Evolutionary conservation across 2,329 filamentous ascomycete genomes (phyloP).

Genomic region (Cladosporium sp.): DNA sequence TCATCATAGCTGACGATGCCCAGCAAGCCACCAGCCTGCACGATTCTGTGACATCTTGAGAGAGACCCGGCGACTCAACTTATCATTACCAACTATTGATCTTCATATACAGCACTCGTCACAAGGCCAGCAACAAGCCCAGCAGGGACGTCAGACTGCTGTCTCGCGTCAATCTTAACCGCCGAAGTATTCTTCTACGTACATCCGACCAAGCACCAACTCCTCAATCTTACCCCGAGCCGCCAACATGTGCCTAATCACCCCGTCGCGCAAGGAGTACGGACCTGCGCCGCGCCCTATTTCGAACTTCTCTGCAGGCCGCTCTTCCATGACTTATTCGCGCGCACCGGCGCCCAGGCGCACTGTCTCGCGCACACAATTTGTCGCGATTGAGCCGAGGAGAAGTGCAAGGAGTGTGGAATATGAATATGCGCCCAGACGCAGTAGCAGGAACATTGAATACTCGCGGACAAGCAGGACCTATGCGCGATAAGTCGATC

Average conservation of each 20-base stretch:
- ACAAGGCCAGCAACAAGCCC: too few species aligned
- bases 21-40: not conserved
- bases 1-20: constrained; percentile 1
- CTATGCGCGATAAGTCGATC: constrained; percentile 26
- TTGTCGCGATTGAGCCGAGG: constrained; percentile 16
- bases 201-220: too few species aligned
- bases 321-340: constrained; percentile 22
- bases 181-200: too few species aligned
- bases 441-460: constrained; percentile 23
- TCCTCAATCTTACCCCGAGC: too few species aligned
- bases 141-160: too few species aligned
- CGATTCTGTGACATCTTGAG: too few species aligned
- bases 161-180: too few species aligned
- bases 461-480: constrained; percentile 30
- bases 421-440: constrained; percentile 17
- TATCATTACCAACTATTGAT: too few species aligned
- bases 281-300: constrained; percentile 32
- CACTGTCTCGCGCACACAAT: constrained; percentile 23
- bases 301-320: constrained; percentile 28
- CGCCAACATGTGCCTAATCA: constrained; percentile 34
- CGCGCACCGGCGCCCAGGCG: constrained; percentile 28
- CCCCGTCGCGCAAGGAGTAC: constrained; percentile 24
- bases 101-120: too few species aligned
- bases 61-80: too few species aligned
- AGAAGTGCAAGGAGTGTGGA: constrained; percentile 23